Conservation (phyloP, 169 alveolate species). For the Theileria orientalis region DNA sequence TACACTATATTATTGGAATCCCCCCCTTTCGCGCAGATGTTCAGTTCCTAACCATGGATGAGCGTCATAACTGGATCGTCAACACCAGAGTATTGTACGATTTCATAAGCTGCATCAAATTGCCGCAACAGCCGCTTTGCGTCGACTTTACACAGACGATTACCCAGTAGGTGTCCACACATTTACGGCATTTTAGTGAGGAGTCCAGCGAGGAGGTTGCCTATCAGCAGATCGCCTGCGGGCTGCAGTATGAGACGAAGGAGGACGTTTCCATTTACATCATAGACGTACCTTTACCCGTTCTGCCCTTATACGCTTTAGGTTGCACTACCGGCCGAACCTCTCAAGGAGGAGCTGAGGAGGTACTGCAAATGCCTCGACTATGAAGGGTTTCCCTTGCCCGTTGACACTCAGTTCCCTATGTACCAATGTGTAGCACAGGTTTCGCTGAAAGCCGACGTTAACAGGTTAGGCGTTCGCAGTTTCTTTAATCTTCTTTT, state of each 20-base stretch:
- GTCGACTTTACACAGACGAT: constrained; percentile 57
- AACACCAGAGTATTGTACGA: constrained; percentile 60
- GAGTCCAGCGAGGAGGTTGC: constrained; percentile 32
- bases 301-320: background rate
- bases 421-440: constrained; percentile 61
- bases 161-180: constrained; percentile 2
- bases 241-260: constrained; percentile 52
- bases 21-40: background rate
- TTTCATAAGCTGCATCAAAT: constrained; percentile 52
- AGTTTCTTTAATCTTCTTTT: background rate
- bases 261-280: constrained; percentile 52
- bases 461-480: constrained; percentile 27
- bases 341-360: constrained; percentile 40
- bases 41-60: background rate
- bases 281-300: constrained; percentile 30
- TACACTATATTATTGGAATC: constrained; percentile 33
- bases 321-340: constrained; percentile 64
- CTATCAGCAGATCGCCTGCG: constrained; percentile 57
- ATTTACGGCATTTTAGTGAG: background rate
- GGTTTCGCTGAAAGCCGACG: constrained; percentile 30
- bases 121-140: constrained; percentile 63
- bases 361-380: constrained; percentile 61
- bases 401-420: constrained; percentile 27
- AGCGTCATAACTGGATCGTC: constrained; percentile 63
- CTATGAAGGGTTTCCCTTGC: constrained; percentile 68